Conservation (phyloP, 2,329 filamentous ascomycete species). For the Gliomastix tumulicola region DNA sequence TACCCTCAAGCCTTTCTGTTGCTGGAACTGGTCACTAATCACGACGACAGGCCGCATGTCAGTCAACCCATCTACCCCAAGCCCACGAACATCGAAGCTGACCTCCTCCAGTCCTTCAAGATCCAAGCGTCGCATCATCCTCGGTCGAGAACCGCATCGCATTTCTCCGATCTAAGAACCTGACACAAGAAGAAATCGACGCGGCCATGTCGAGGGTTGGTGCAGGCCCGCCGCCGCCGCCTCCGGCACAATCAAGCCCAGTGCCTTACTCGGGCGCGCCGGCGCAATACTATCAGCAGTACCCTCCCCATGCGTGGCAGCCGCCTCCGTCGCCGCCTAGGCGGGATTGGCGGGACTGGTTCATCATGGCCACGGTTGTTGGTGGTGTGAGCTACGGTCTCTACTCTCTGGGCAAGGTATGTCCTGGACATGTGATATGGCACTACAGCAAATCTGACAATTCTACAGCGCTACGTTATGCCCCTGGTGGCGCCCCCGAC, state of each 20-base stretch:
- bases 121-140: constrained; percentile 82
- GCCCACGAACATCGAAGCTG: too few species aligned
- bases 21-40: too few species aligned
- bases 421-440: neutral
- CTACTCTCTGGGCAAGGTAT: constrained; percentile 79
- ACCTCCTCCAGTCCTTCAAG: constrained; percentile 67
- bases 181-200: constrained; percentile 93
- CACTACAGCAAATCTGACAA: neutral
- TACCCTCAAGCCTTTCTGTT: too few species aligned
- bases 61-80: too few species aligned
- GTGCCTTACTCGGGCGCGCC: constrained; percentile 21
- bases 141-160: constrained; percentile 89
- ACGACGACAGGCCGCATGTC: constrained; percentile 35
- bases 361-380: constrained; percentile 97
- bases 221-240: constrained; percentile 40
- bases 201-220: constrained; percentile 70
- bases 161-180: constrained; percentile 92
- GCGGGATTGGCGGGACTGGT: constrained; percentile 97
- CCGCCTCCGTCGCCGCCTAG: constrained; percentile 56
- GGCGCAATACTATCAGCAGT: constrained; percentile 39
- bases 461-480: constrained; percentile 70
- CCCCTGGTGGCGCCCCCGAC: constrained; percentile 91
- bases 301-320: constrained; percentile 51
- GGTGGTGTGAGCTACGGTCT: constrained; percentile 84
- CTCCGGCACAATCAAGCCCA: constrained; percentile 6